Evolutionary conservation across 2,329 filamentous ascomycete species (phyloP), one percentile per base, ranked within the genome.

Genomic region (Penicillium paneum): DNA sequence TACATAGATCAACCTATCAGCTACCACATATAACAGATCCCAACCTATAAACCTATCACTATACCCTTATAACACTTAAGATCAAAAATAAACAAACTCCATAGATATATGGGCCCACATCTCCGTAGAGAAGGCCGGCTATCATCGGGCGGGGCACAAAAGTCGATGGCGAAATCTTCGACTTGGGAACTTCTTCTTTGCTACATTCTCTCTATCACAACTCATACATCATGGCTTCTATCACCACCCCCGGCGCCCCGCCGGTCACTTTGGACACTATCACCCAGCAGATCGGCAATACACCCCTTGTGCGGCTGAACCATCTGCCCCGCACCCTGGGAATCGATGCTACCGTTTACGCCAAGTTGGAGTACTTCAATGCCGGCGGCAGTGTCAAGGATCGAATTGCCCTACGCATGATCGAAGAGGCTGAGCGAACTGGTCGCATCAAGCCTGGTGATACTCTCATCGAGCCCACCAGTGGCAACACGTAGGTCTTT

Each of bases 361-460:
- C 87, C 59, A 97, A 97, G 76, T 83, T 92, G 55, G 92, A 97
- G 76, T 86, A 91, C 56, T 96, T 96, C 82, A 96, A 95, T 77
- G 91, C 92, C 12, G 92, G 92, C 54, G 92, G 92, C 61, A 94
- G 89, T 70, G 89, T 96, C 69, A 97, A 97, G 76, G 92, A 97
- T 76, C 83, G 92, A 57, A 99, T 99, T 71, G 94, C 94, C 21
- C 78, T 97, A 71, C 89, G 94, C 69, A 99, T 99, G 94, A 89
- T 99, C 58, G 92, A 97, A 76, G 89, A 93, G 73, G 94, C 94
- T 13, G 94, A 99, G 81, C 86, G 84, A 70, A 87, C 83, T 49
- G 94, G 94, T 42, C 86, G 93, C 62, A 97, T 99, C 77, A 97
- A 94, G 82, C 94, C 94, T 28, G 94, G 93, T 53, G 92, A 97